phyloP scores from a whole-genome alignment of 225 moss, liverwort and hornwort species.

The Marchantia polymorpha region DNA sequence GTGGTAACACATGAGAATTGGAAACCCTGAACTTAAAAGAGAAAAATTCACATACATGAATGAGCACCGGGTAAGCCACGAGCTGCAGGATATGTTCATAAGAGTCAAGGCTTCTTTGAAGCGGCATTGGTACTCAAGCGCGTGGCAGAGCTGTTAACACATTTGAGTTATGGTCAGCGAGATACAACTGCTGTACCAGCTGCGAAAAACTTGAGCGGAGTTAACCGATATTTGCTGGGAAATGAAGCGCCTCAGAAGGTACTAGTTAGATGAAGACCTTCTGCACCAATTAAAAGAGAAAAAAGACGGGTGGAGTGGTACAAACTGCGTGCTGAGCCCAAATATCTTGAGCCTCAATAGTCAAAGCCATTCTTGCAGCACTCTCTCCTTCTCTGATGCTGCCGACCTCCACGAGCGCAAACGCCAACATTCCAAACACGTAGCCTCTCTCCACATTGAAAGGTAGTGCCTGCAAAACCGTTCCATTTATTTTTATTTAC shows the following conservation, averaged over 20 bases:
- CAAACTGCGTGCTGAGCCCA: constrained; percentile 90
- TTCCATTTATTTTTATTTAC: no score
- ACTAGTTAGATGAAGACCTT: background rate
- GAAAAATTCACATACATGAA: constrained; percentile 50
- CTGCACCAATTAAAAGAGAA: background rate
- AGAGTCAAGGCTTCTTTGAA: constrained; percentile 66
- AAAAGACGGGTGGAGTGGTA: constrained; percentile 9
- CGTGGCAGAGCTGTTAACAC: constrained; percentile 62
- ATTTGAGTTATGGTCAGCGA: background rate
- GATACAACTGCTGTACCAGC: background rate
- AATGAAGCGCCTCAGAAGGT: background rate
- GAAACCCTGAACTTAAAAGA: background rate
- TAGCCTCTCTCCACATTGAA: constrained; percentile 62
- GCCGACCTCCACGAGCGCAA: constrained; percentile 66
- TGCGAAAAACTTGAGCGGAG: background rate
- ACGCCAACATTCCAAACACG: constrained; percentile 80
- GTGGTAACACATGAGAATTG: background rate
- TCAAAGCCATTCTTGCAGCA: constrained; percentile 55
- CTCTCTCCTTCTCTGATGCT: constrained; percentile 59
- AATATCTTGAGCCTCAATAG: constrained; percentile 60
- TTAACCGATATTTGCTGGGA: background rate
- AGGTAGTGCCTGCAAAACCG: constrained; percentile 47
- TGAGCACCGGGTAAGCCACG: constrained; percentile 64
- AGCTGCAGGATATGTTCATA: constrained; percentile 48
- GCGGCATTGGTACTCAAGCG: constrained; percentile 61